Evolutionary conservation across 1,284 basidiomycete genomes (phyloP).

Genomic region (Heliocybe sulcata): DNA sequence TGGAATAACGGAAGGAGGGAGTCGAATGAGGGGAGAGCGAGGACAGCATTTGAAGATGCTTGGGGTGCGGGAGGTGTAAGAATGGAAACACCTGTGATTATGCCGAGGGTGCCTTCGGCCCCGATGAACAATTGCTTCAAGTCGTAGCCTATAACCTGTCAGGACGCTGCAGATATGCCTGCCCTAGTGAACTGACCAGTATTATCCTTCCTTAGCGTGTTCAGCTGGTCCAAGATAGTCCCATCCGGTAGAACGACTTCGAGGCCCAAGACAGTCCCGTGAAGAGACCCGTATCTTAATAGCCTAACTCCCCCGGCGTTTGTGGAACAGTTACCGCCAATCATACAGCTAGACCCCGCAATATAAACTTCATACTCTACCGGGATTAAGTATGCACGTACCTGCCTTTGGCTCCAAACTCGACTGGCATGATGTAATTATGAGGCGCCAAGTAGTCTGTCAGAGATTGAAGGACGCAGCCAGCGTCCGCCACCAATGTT

Average conservation of each 20-base stretch:
- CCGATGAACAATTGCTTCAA: constrained; percentile 99
- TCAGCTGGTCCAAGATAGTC: constrained; percentile 84
- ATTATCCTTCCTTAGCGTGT: constrained; percentile 93
- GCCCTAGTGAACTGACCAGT: constrained; percentile 55
- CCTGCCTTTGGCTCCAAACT: constrained; percentile 97
- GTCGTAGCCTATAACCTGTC: constrained; percentile 75
- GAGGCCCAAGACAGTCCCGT: constrained; percentile 93
- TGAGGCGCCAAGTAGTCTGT: constrained; percentile 84
- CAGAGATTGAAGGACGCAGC: constrained; percentile 90
- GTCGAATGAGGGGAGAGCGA: constrained; percentile 68
- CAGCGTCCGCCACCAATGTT: constrained; percentile 78
- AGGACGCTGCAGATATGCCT: constrained; percentile 1
- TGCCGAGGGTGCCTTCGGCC: constrained; percentile 91
- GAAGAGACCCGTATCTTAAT: constrained; percentile 91
- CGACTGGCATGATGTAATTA: constrained; percentile 96
- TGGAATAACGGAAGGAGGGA: constrained; percentile 69
- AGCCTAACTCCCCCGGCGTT: constrained; percentile 96
- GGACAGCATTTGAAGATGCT: constrained; percentile 73
- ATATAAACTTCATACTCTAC: constrained; percentile 3
- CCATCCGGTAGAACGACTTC: constrained; percentile 97
- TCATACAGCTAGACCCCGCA: constrained; percentile 72
- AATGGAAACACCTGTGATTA: constrained; percentile 95
- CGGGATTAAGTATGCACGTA: constrained; percentile 21
- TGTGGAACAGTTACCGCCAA: constrained; percentile 96
- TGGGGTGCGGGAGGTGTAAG: constrained; percentile 88